phyloP scores from a whole-genome alignment of 2,329 filamentous ascomycete genomes.

The Talaromyces verruculosus region DNA sequence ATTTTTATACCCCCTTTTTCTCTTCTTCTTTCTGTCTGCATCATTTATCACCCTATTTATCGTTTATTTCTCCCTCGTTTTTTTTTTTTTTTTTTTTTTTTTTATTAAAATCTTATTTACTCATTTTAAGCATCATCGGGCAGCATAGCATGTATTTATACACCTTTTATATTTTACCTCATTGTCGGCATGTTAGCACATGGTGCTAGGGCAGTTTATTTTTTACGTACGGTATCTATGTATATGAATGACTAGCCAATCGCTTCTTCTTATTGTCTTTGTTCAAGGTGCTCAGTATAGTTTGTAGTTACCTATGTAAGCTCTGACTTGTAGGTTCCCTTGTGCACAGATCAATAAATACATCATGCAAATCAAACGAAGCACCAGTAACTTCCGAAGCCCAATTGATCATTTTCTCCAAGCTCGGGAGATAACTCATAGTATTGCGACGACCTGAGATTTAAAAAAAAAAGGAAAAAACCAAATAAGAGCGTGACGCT shows the following conservation, averaged over 20 bases:
- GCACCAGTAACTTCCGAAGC: no score
- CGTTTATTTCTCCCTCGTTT: not conserved
- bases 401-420: no score
- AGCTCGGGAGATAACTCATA: no score
- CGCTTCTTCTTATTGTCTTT: not conserved
- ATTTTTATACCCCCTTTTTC: constrained; percentile 17
- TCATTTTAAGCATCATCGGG: constrained; percentile 47
- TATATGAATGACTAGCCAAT: not conserved
- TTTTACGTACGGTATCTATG: not conserved
- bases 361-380: no score
- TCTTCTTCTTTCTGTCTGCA: not conserved
- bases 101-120: constrained; percentile 68
- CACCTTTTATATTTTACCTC: not conserved
- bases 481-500: no score
- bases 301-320: no score
- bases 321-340: no score
- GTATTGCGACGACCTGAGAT: no score
- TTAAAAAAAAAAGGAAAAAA: no score
- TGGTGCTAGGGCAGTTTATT: not conserved
- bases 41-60: not conserved
- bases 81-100: no score
- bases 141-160: constrained; percentile 9
- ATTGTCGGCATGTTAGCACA: not conserved
- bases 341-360: no score
- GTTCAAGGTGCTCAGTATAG: not conserved